Percentiles rank a stretch among this genome's conserved stretches.
These are phyloP conservation scores for Camelina hispida DNA, from an alignment of 345 rosid genomes.

Conservation along the genomic window DNA sequence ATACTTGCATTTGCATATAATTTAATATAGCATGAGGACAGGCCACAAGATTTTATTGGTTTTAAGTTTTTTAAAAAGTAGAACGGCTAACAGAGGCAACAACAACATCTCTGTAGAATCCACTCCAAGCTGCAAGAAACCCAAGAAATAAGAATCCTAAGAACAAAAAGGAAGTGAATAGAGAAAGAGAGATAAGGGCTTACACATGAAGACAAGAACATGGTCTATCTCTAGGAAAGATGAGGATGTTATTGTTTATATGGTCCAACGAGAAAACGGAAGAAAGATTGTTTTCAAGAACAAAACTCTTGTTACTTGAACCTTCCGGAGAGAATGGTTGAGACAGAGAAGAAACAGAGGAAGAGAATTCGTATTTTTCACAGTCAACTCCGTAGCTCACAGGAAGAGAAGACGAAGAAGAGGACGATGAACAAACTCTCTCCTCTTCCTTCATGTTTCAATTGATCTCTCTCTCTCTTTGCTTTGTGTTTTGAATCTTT, in stretches of 20 bases:
- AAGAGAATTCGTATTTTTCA: constrained; percentile 40
- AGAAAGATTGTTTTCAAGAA: constrained; percentile 23
- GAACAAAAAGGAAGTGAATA: not conserved
- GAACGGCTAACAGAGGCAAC: constrained; percentile 28
- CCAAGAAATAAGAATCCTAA: not conserved
- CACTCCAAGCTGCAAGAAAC: constrained; percentile 39
- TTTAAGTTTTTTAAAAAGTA: not conserved
- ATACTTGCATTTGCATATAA: too few species aligned
- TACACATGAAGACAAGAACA: constrained; percentile 41
- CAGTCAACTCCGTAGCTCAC: constrained; percentile 42
- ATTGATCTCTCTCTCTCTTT: not conserved
- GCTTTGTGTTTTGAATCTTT: not conserved
- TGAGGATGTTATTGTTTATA: not conserved
- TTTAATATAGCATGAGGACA: not conserved
- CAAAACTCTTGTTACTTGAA: constrained; percentile 32
- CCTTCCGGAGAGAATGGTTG: constrained; percentile 35
- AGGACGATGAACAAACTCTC: constrained; percentile 25
- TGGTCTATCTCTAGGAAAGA: constrained; percentile 31
- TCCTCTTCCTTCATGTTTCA: constrained; percentile 36
- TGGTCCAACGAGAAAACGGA: constrained; percentile 35
- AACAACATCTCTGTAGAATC: constrained; percentile 37
- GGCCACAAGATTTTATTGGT: not conserved
- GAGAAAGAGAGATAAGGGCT: not conserved
- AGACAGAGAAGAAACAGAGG: constrained; percentile 37
- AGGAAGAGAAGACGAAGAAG: constrained; percentile 41